A percentile compares a stretch with the other conserved stretches of the same genome.
These are phyloP conservation scores for Heterobasidion occidentale DNA, from an alignment of 1,284 basidiomycete genomes.

Conservation along the genomic window DNA sequence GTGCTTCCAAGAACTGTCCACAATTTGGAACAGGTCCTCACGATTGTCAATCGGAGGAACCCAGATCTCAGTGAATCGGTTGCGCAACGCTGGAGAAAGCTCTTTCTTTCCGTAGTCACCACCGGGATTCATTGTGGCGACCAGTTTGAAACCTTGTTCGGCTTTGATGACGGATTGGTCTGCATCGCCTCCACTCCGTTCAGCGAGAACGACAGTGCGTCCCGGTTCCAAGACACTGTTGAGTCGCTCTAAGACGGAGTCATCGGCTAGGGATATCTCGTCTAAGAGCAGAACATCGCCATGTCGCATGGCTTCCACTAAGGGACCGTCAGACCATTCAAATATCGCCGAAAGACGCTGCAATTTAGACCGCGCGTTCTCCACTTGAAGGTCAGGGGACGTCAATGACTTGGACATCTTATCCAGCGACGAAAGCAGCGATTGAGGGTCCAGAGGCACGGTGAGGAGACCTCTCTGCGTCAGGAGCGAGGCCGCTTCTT, in stretches of 20 bases:
- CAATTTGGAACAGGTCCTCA: slow-evolving; percentile 75
- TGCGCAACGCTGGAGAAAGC: slow-evolving; percentile 91
- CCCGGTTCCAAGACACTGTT: slow-evolving; percentile 95
- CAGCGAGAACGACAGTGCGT: slow-evolving; percentile 87
- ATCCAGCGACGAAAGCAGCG: slow-evolving; percentile 29
- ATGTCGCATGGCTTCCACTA: slow-evolving; percentile 84
- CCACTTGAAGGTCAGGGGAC: slow-evolving; percentile 22
- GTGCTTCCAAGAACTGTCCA: slow-evolving; percentile 66
- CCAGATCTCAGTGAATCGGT: slow-evolving; percentile 99
- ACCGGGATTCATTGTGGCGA: slow-evolving; percentile 99
- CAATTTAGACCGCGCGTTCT: slow-evolving; percentile 33
- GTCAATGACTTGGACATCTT: slow-evolving; percentile 18
- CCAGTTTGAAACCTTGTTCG: slow-evolving; percentile 70
- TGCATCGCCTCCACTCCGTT: slow-evolving; percentile 76
- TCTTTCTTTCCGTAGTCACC: slow-evolving; percentile 99
- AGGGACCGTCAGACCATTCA: slow-evolving; percentile 94
- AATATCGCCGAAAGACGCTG: slow-evolving; percentile 69
- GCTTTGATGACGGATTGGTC: slow-evolving; percentile 68
- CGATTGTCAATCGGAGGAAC: slow-evolving; percentile 83
- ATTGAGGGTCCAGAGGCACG: slow-evolving; percentile 23
- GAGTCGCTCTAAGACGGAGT: slow-evolving; percentile 94
- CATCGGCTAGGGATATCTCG: slow-evolving; percentile 97
- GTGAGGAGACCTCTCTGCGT: slow-evolving; percentile 29
- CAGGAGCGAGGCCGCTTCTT: slow-evolving; percentile 35
- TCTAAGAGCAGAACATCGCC: slow-evolving; percentile 91